Base-by-base conservation (phyloP, 768 basidiomycete genomes). In the Lactarius pseudohatsudake region DNA sequence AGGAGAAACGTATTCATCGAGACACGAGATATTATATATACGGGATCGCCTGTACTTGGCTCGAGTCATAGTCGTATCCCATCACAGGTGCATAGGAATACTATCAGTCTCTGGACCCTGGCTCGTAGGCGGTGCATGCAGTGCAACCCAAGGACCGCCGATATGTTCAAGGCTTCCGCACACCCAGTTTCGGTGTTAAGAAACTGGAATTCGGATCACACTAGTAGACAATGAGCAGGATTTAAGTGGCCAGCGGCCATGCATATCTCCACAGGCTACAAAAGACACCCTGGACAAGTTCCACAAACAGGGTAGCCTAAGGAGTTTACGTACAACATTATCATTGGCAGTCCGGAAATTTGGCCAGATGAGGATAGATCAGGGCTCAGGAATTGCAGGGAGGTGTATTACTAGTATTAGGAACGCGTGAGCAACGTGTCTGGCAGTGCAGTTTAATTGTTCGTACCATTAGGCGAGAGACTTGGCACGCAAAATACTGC, bases 401-500 rank as follows among this genome's bases (percentile, higher is more conserved):
- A 72, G 11, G 74, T 75, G 28, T 77, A 75, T 77, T 78, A 41
- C n/a, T n/a, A n/a, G n/a, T n/a, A n/a, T 1, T 41, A 66, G 2
- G 30, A 59, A 53, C 2, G 32, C 11, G 28, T 61, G 22, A 57
- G 59, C 28, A 61, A 53, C 47, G 34, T 26, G 50, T 11, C 45
- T n/a, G 20, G 36, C 9, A 20, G 43, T 61, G 30, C 30, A 38
- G 47, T 4, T n/a, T 5, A 13, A 30, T n/a, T 11, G 20, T 15
- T 75, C 78, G 64, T 62, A 83, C 90, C 66, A 91, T 89, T 4
- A 82, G 87, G 69, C 91, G 90, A 18, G 90, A 91, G 66, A 92
- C 68, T 84, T 80, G 13, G 81, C 81, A 55, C 81, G 76, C 59
- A 91, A 72, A 66, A 91, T 85, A 10, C 74, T 74, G 32, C n/a